Conservation (phyloP, 164 flowering plant genomes). For the Chimonanthus salicifolius region DNA sequence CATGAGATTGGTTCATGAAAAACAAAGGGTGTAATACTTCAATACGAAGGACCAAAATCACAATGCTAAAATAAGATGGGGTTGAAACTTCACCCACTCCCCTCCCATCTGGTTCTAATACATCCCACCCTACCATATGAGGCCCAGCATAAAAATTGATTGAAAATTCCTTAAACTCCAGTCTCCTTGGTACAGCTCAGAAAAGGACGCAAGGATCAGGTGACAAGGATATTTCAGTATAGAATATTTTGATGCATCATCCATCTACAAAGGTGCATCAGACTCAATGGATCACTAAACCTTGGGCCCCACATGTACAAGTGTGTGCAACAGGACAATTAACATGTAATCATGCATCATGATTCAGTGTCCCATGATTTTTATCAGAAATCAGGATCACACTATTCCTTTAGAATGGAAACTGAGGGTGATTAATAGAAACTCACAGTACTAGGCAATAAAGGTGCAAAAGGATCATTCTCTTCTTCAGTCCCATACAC, state of each 20-base stretch:
- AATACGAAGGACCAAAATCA: no score
- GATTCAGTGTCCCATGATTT: neutral
- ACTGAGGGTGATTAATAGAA: neutral
- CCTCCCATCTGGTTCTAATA: no score
- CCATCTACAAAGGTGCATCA: neutral
- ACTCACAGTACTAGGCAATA: slow-evolving; percentile 79
- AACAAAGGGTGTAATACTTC: no score
- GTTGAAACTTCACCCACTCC: no score
- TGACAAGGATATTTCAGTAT: no score
- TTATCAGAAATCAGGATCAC: neutral
- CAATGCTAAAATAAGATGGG: no score
- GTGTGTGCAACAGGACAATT: neutral
- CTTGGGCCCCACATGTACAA: neutral
- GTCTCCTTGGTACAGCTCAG: no score
- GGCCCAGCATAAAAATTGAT: no score
- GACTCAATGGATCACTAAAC: neutral
- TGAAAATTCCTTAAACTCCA: no score
- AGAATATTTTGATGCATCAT: neutral
- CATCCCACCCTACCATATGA: no score
- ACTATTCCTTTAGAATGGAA: neutral
- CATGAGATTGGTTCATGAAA: no score
- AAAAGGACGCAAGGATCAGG: no score
- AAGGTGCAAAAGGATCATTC: slow-evolving; percentile 42
- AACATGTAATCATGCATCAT: neutral
- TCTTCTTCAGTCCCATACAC: slow-evolving; percentile 53